A percentile compares a stretch with the other conserved stretches of the same genome.
These are phyloP conservation scores for Heliocybe sulcata DNA, from an alignment of 1,284 basidiomycete species.

Conservation along the genomic window DNA sequence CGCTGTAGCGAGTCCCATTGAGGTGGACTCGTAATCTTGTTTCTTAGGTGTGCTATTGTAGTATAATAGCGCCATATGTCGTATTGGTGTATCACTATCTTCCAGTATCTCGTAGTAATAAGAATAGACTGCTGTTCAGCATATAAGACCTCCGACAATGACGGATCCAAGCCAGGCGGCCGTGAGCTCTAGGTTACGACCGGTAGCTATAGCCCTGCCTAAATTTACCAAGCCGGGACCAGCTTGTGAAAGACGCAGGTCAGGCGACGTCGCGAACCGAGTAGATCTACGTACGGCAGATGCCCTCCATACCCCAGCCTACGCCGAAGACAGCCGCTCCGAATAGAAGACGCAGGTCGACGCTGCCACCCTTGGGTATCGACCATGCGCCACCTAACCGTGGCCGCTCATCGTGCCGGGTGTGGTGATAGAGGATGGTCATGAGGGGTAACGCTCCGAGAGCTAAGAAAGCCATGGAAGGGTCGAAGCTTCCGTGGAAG, in stretches of 20 bases:
- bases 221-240: conserved; percentile 51
- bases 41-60: background rate
- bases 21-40: background rate
- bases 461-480: conserved; percentile 43
- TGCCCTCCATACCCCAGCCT: conserved; percentile 60
- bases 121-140: background rate
- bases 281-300: conserved; percentile 45
- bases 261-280: conserved; percentile 2
- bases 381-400: conserved; percentile 21
- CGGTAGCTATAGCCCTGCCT: conserved; percentile 34
- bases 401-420: background rate
- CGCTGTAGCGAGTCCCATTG: background rate
- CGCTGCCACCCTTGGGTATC: conserved; percentile 27
- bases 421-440: conserved; percentile 30
- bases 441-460: conserved; percentile 37
- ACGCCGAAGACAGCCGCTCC: conserved; percentile 58
- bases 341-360: conserved; percentile 42
- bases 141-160: conserved; percentile 33
- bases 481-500: conserved; percentile 39
- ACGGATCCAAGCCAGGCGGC: conserved; percentile 35
- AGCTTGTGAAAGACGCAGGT: conserved; percentile 23
- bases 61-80: background rate
- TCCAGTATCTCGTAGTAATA: background rate
- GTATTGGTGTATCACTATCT: background rate
- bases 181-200: conserved; percentile 21